Evolutionary conservation across 352 stramenopile genomes (phyloP).

Genomic region (Globisporangium cederbergense): DNA sequence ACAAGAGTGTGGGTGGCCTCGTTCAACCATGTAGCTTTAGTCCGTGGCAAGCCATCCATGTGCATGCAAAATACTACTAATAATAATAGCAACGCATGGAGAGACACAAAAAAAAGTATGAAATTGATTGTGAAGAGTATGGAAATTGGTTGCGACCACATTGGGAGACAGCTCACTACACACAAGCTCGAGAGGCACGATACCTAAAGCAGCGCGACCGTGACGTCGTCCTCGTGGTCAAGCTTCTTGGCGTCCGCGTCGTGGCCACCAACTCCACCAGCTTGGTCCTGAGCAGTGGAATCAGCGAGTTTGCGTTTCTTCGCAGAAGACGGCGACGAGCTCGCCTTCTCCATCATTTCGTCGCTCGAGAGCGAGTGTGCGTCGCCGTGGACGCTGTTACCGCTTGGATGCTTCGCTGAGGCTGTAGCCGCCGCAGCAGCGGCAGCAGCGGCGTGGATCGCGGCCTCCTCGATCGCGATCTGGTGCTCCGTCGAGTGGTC

Average conservation of each 20-base stretch:
- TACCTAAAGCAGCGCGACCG: conserved; percentile 11
- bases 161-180: neutral
- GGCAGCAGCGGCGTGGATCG: conserved; percentile 10
- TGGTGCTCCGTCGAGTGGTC: conserved; percentile 18
- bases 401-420: conserved; percentile 6
- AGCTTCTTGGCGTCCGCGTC: conserved; percentile 1
- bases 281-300: neutral
- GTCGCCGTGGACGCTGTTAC: neutral
- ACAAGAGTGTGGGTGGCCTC: neutral
- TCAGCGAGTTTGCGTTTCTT: conserved; percentile 12
- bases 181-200: neutral
- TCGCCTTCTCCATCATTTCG: conserved; percentile 8
- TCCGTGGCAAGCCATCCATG: no score
- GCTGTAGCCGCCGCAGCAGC: neutral
- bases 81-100: no score
- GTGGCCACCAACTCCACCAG: neutral
- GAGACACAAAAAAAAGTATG: neutral
- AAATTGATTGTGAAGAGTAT: neutral
- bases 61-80: no score
- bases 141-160: neutral
- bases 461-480: conserved; percentile 14
- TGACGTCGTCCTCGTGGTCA: conserved; percentile 4
- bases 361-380: conserved; percentile 8
- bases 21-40: no score
- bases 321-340: conserved; percentile 5